Conservation (phyloP, 371 early-diverging fungal genomes). For the Zychaea mexicana region DNA sequence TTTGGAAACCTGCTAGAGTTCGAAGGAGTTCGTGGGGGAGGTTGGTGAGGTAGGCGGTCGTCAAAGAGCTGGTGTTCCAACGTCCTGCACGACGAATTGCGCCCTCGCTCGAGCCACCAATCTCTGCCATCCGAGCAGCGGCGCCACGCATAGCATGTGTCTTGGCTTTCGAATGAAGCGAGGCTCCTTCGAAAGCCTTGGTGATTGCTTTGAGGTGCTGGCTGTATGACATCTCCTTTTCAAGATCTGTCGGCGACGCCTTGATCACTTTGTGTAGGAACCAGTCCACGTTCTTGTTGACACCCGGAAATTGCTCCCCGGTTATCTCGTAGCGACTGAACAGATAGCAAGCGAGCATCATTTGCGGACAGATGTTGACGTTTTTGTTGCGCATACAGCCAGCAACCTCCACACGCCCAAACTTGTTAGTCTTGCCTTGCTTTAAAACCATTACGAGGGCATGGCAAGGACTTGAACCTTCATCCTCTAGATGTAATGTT, state of each 20-base stretch:
- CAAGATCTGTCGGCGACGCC: background rate
- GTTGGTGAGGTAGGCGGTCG: background rate
- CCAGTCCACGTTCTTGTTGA: background rate
- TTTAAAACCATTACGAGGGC: constrained; percentile 1
- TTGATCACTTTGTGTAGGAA: background rate
- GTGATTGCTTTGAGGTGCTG: background rate
- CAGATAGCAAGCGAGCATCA: background rate
- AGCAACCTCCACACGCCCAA: constrained; percentile 1
- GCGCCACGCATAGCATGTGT: background rate
- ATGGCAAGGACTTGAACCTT: background rate
- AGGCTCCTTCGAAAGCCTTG: background rate
- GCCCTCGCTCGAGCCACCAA: background rate
- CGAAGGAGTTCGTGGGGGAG: background rate
- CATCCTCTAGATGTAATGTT: background rate
- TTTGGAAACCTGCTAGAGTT: background rate
- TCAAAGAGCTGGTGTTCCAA: background rate
- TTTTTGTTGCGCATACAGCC: background rate
- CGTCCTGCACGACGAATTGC: background rate
- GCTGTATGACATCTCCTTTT: background rate
- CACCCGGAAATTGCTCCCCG: background rate
- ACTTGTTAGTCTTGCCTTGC: background rate
- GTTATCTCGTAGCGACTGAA: background rate
- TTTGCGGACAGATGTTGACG: background rate
- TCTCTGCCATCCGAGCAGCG: background rate
- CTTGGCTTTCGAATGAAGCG: background rate